A percentile compares a stretch with the other conserved stretches of the same genome.
Evolutionary conservation across 495 filamentous ascomycete genomes (phyloP).

Genomic region (Letharia lupina): DNA sequence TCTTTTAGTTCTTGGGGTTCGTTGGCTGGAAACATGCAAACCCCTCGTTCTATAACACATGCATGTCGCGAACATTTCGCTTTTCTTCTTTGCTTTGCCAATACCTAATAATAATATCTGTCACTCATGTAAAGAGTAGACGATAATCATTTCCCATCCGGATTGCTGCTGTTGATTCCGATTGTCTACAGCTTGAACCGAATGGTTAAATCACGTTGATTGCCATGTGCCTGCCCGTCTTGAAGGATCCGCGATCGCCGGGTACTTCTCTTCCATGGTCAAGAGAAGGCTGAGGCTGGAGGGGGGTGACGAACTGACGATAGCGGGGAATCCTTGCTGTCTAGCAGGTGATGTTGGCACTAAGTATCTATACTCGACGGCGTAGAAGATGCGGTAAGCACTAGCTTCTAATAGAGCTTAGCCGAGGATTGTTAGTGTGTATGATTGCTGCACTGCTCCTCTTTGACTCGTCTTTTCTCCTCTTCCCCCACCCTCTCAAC

Average conservation of each 20-base stretch:
- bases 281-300: background rate
- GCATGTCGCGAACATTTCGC: background rate
- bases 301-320: background rate
- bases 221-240: constrained; percentile 2
- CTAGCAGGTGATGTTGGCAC: background rate
- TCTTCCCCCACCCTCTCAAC: constrained; percentile 4
- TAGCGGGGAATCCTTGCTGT: background rate
- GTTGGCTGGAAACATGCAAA: background rate
- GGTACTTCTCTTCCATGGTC: background rate
- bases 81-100: background rate
- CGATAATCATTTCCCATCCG: background rate
- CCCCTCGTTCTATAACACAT: background rate
- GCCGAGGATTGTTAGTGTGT: background rate
- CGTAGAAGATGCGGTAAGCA: background rate
- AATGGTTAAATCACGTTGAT: background rate
- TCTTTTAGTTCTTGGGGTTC: background rate
- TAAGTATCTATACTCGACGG: background rate
- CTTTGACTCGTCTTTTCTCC: background rate
- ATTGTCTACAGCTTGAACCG: background rate
- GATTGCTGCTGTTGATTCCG: background rate
- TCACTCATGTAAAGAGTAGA: background rate
- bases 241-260: background rate
- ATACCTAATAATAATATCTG: background rate
- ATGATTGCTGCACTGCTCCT: background rate
- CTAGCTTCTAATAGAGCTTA: background rate